Evolutionary conservation across 2,329 filamentous ascomycete genomes (phyloP).

Genomic region (Zelopaecilomyces penicillatus): DNA sequence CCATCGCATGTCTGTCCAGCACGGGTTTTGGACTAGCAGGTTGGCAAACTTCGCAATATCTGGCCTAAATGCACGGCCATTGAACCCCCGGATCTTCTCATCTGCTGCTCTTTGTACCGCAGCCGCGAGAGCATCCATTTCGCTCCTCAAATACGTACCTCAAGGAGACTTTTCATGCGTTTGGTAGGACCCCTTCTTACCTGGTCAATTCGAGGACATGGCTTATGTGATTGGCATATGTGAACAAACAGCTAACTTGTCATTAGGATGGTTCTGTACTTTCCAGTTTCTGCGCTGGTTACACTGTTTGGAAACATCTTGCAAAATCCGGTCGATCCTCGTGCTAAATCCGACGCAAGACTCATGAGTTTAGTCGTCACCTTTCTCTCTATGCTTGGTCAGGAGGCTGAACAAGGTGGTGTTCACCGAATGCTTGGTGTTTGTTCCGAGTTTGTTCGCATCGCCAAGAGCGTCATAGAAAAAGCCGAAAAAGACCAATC

Average conservation of each 20-base stretch:
- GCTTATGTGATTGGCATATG: neutral
- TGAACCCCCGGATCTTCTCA: conserved; percentile 91
- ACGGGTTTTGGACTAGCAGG: conserved; percentile 95
- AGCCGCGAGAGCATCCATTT: conserved; percentile 85
- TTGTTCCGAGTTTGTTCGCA: conserved; percentile 93
- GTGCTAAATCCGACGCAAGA: conserved; percentile 79
- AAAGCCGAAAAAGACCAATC: conserved; percentile 81
- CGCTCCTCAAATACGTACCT: conserved; percentile 89
- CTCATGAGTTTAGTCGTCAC: conserved; percentile 90
- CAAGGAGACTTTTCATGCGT: conserved; percentile 92
- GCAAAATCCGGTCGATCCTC: conserved; percentile 84
- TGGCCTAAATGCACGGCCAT: conserved; percentile 77
- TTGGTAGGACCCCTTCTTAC: conserved; percentile 56
- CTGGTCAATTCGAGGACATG: neutral
- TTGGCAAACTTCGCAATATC: conserved; percentile 93
- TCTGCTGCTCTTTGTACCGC: conserved; percentile 89
- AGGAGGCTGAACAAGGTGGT: conserved; percentile 81
- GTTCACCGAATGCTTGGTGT: conserved; percentile 90
- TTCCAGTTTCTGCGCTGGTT: conserved; percentile 88
- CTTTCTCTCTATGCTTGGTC: conserved; percentile 81
- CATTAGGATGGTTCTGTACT: conserved; percentile 79
- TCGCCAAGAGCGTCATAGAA: conserved; percentile 83
- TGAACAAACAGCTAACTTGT: conserved; percentile 12
- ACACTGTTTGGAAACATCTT: conserved; percentile 94
- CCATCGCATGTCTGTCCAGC: conserved; percentile 95